Evolutionary conservation across 495 filamentous ascomycete genomes (phyloP).

Genomic region (Ascobolus immersus): DNA sequence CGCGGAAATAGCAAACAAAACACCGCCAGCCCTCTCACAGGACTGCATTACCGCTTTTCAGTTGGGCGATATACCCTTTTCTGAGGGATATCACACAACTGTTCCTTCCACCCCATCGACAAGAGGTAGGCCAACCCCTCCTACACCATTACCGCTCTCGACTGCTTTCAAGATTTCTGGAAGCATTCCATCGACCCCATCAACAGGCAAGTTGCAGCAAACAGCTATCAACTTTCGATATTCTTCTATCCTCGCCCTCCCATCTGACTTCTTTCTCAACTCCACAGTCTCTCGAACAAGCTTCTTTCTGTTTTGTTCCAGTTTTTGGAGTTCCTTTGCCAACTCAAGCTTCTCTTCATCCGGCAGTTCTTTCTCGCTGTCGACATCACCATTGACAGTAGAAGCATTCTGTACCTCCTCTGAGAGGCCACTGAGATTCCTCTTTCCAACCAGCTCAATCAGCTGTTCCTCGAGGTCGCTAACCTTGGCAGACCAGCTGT

Average conservation of each 20-base stretch:
- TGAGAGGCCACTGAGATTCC: slow-evolving; percentile 5
- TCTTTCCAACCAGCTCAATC: slow-evolving; percentile 9
- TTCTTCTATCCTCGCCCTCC: slow-evolving; percentile 15
- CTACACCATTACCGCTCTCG: slow-evolving; percentile 13
- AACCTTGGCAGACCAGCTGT: slow-evolving; percentile 8
- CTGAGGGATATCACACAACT: too few species aligned
- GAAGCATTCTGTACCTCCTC: slow-evolving; percentile 6
- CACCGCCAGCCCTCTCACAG: too few species aligned
- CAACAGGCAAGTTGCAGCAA: slow-evolving; percentile 13
- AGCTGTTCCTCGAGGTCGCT: slow-evolving; percentile 11
- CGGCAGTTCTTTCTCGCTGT: slow-evolving; percentile 1
- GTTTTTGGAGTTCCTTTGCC: slow-evolving; percentile 9
- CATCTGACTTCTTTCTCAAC: slow-evolving; percentile 10
- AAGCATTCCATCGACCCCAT: slow-evolving; percentile 17
- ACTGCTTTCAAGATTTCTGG: slow-evolving; percentile 17
- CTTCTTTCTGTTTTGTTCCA: slow-evolving; percentile 8
- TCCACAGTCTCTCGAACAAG: slow-evolving; percentile 15
- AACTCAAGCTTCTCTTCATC: slow-evolving; percentile 9
- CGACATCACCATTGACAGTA: background rate
- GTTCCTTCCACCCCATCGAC: too few species aligned
- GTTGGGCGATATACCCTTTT: too few species aligned
- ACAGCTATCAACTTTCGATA: slow-evolving; percentile 16
- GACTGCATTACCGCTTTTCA: too few species aligned
- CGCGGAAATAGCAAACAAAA: too few species aligned
- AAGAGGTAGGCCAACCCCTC: background rate